A percentile compares a stretch with the other conserved stretches of the same genome.
Conservation (phyloP, 257 asterid genomes). For the Penstemon newberryi region DNA sequence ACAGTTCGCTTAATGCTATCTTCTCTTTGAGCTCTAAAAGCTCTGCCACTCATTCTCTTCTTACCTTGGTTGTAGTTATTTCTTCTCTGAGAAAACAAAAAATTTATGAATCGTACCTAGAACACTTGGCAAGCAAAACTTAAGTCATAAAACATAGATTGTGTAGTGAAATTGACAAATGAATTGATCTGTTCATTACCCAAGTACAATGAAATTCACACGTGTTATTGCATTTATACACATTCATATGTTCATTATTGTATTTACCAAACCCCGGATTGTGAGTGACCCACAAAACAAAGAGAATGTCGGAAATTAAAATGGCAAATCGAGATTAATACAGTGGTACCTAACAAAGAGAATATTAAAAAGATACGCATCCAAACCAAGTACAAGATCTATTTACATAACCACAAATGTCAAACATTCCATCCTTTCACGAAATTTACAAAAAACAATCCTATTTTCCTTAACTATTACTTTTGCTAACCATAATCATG, state of each 20-base stretch:
- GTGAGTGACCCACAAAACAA: background rate
- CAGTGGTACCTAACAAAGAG: constrained; percentile 18
- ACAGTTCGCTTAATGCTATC: constrained; percentile 88
- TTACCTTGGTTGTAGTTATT: constrained; percentile 60
- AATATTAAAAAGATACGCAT: background rate
- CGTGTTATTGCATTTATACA: background rate
- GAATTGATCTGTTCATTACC: background rate
- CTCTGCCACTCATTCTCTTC: constrained; percentile 66
- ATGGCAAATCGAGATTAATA: background rate
- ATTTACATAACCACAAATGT: constrained; percentile 6
- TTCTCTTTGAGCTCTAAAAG: constrained; percentile 84
- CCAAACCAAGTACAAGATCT: constrained; percentile 7
- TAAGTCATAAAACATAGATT: background rate
- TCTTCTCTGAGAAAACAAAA: constrained; percentile 57
- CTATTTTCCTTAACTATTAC: background rate
- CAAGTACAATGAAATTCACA: background rate
- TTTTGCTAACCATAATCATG: constrained; percentile 1
- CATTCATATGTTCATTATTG: constrained; percentile 1
- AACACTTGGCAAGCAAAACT: constrained; percentile 1
- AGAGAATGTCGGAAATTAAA: background rate
- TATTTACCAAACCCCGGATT: background rate
- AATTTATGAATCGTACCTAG: background rate
- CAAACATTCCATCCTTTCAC: background rate
- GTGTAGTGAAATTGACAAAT: background rate
- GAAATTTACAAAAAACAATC: constrained; percentile 12